These are phyloP conservation scores for Neurospora sp. DNA, from an alignment of 495 filamentous ascomycete species.

Conservation along the genomic window DNA sequence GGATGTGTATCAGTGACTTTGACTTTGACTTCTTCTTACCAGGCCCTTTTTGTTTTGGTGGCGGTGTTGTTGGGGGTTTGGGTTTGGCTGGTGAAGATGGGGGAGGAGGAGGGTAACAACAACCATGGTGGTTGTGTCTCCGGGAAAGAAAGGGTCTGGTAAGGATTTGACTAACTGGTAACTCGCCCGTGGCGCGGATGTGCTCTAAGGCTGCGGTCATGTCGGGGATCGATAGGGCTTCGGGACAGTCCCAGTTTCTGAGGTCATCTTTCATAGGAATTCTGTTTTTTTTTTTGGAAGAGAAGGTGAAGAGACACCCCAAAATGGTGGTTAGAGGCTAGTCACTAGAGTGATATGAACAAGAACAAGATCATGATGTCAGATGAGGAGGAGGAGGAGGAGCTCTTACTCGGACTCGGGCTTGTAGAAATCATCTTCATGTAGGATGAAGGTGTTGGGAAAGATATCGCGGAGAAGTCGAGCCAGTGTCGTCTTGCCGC, in stretches of 20 bases:
- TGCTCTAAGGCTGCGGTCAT: constrained; percentile 52
- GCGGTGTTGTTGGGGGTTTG: not conserved
- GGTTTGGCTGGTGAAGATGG: not conserved
- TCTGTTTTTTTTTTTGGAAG: constrained; percentile 11
- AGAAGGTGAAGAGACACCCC: not conserved
- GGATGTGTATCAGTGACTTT: constrained; percentile 22
- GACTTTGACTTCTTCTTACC: constrained; percentile 17
- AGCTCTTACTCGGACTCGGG: constrained; percentile 53
- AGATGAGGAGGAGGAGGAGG: not conserved
- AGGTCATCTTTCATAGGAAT: constrained; percentile 45
- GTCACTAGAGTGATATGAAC: not conserved
- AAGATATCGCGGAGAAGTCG: constrained; percentile 66
- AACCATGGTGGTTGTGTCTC: constrained; percentile 17
- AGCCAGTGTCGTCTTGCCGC: constrained; percentile 72
- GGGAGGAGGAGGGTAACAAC: not conserved
- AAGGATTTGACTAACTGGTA: constrained; percentile 38
- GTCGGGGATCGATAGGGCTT: constrained; percentile 55
- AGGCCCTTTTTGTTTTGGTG: not conserved
- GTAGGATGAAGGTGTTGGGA: constrained; percentile 63
- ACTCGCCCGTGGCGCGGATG: constrained; percentile 52
- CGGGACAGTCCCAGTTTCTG: constrained; percentile 80
- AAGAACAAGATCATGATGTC: too few species aligned
- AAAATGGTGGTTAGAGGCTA: not conserved
- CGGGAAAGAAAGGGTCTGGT: constrained; percentile 4
- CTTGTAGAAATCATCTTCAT: constrained; percentile 89